Evolutionary conservation across 495 filamentous ascomycete genomes (phyloP).

Genomic region (Astrocystis sublimbata): DNA sequence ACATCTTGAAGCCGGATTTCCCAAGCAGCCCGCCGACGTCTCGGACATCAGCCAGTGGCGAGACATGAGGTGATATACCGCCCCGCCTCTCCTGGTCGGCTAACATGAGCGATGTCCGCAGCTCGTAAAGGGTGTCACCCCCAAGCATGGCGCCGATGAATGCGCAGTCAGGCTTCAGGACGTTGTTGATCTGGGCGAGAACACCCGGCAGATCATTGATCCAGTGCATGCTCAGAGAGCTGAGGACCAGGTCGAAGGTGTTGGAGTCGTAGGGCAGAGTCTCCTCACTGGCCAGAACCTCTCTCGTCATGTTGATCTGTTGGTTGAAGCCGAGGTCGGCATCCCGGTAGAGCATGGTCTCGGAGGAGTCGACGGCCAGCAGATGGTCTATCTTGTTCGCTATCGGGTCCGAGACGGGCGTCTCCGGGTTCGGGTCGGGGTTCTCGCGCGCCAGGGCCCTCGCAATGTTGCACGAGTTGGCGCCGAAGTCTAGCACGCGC

Average conservation of each 20-base stretch:
- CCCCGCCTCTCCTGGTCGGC: constrained; percentile 86
- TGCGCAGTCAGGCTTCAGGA: constrained; percentile 87
- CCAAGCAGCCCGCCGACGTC: constrained; percentile 88
- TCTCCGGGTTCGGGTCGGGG: constrained; percentile 57
- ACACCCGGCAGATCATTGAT: constrained; percentile 91
- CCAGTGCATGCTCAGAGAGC: constrained; percentile 90
- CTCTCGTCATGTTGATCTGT: constrained; percentile 66
- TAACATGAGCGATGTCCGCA: constrained; percentile 90
- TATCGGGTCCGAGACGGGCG: constrained; percentile 60
- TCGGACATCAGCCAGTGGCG: constrained; percentile 85
- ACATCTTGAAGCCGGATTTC: constrained; percentile 87
- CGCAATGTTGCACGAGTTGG: constrained; percentile 94
- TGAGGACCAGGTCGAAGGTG: constrained; percentile 85
- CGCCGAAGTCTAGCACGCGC: constrained; percentile 87
- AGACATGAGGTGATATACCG: constrained; percentile 83
- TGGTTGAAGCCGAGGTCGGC: constrained; percentile 72
- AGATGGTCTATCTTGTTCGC: constrained; percentile 66
- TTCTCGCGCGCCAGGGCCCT: constrained; percentile 69
- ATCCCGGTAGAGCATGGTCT: constrained; percentile 79
- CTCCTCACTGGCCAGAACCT: constrained; percentile 70
- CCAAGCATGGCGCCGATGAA: constrained; percentile 97
- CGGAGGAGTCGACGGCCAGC: constrained; percentile 78
- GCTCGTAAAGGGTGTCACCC: constrained; percentile 90
- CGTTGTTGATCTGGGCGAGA: constrained; percentile 73
- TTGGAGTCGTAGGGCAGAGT: constrained; percentile 73